Conservation (phyloP, 176 grass and related monocot species). For the Bromus sterilis region DNA sequence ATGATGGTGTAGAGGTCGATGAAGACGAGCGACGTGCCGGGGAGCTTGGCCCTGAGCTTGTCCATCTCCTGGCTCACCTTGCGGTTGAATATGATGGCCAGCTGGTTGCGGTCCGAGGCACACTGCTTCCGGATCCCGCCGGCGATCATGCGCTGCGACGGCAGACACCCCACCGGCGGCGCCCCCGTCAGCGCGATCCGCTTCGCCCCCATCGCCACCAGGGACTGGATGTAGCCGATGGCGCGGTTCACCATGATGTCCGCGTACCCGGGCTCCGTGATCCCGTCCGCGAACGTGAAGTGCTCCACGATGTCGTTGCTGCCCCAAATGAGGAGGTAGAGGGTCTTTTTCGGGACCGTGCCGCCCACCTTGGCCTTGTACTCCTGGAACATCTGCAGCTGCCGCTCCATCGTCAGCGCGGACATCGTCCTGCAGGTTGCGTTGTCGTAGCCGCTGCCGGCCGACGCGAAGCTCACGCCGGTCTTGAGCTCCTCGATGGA, state of each 20-base stretch:
- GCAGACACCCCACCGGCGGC: constrained; percentile 54
- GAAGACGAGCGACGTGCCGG: constrained; percentile 26
- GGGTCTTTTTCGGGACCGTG: constrained; percentile 2
- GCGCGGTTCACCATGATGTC: constrained; percentile 32
- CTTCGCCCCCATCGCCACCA: constrained; percentile 32
- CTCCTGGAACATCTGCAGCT: constrained; percentile 56
- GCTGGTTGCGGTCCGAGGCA: constrained; percentile 48
- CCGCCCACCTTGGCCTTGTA: constrained; percentile 47
- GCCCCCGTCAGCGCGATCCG: constrained; percentile 26
- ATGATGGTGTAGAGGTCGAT: constrained; percentile 43
- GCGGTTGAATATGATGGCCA: constrained; percentile 41
- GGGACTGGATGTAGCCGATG: constrained; percentile 7
- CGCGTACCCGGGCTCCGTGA: constrained; percentile 24
- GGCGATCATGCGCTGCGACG: constrained; percentile 39
- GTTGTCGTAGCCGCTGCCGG: constrained; percentile 42
- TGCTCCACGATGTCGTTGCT: constrained; percentile 57
- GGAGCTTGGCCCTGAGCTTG: constrained; percentile 1
- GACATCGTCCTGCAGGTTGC: constrained; percentile 20
- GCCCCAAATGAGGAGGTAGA: constrained; percentile 38
- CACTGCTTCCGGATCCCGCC: constrained; percentile 41
- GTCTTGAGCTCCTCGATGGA: constrained; percentile 40
- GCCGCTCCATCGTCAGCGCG: constrained; percentile 41
- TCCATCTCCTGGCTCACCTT: constrained; percentile 21
- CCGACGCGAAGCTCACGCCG: constrained; percentile 65
- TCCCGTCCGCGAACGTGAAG: constrained; percentile 22